Conservation (phyloP, 2,329 filamentous ascomycete genomes). For the Talaromyces amestolkiae region DNA sequence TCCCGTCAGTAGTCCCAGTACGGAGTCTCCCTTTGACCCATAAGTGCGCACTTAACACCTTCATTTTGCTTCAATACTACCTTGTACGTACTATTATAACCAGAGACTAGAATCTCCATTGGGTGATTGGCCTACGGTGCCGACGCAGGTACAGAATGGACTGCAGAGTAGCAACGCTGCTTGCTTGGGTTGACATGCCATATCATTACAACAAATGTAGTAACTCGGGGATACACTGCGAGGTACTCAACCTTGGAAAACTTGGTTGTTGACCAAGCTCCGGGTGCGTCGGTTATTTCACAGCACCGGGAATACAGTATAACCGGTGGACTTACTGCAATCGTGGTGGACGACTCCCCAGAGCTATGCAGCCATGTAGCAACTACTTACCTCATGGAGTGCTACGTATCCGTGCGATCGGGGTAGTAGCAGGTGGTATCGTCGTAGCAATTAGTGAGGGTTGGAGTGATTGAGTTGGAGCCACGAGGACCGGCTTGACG, state of each 20-base stretch:
- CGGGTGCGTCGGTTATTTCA: not conserved
- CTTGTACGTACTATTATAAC: not conserved
- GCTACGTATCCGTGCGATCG: not conserved
- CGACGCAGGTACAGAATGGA: conserved; percentile 6
- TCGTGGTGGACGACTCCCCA: not conserved
- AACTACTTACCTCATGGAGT: not conserved
- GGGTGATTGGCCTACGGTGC: not conserved
- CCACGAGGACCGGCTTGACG: not conserved
- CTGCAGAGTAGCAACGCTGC: conserved; percentile 1
- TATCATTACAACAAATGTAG: not conserved
- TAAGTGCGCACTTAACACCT: conserved; percentile 1
- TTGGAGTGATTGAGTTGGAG: not conserved
- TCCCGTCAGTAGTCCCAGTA: not conserved
- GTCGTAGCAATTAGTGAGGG: not conserved
- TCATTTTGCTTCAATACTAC: not conserved
- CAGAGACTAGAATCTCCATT: not conserved
- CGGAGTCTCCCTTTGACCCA: not conserved
- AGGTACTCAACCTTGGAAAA: not conserved
- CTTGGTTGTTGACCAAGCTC: not conserved
- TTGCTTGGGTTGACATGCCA: not conserved
- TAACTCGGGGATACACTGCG: not conserved
- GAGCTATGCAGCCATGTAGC: not conserved
- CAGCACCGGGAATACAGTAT: not conserved
- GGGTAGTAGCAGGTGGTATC: conserved; percentile 1
- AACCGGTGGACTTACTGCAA: not conserved